Evolutionary conservation across 2,329 filamentous ascomycete species (phyloP), one percentile per base, ranked within the genome.

Genomic region (Ceratocystiopsis minuta): DNA sequence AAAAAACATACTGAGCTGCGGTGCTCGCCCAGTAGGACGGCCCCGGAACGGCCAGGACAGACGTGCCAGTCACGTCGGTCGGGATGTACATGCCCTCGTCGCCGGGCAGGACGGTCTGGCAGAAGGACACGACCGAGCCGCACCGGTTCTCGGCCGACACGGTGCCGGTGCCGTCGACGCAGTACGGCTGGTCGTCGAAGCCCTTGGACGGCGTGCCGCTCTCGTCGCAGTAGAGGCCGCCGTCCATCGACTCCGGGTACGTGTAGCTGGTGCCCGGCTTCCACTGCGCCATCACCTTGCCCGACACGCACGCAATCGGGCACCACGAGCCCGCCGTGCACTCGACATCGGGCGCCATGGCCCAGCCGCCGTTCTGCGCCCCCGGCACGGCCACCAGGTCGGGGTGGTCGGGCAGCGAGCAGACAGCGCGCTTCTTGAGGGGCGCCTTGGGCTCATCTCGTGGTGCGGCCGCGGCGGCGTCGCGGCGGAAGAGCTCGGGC

Each of bases 81-180:
- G 80, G 80, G 52, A 86, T 86, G 50, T 86, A 65, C 80, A 87
- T 87, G 46, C 78, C 78, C 61, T 87, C 81, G 52, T 84, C 79
- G 39, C 81, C 81, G 16, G 81, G 81, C 46, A 86, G 60, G 14
- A 85, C 78, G 5, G 81, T 87, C 60, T 87, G 81, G 59, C 81
- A 87, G 60, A 81, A 83, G 3, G 81, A 73, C 42, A 85, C 69
- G 14, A 67, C 54, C 33, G 64, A 61, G 37, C 71, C 68, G 47
- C 69, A 72, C 50, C 77, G 75, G 63, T 85, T 87, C 46, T 75
- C 64, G 33, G 70, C 80, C 43, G 66, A 62, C 42, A 87, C 67
- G 9, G 73, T 55, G 36, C 78, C 79, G 16, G 72, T 73, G 37
- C 80, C 81, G 35, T 75, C 64, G 39, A 79, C 70, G 57, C 82